Evolutionary conservation across 2,329 filamentous ascomycete species (phyloP), one percentile per base, ranked within the genome.

Genomic region (Rutstroemia sp.): DNA sequence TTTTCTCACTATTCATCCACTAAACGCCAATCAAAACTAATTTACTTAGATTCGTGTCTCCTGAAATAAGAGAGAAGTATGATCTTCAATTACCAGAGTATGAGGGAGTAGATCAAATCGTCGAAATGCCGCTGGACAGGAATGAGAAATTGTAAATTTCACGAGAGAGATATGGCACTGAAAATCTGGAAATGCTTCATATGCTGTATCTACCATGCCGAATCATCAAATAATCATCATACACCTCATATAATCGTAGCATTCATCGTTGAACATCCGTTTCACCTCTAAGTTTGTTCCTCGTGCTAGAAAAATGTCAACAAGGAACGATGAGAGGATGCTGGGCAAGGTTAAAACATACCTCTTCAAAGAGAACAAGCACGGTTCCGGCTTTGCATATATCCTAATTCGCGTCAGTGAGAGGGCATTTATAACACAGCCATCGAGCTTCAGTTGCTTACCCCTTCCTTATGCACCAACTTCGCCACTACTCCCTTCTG

Each of bases 101-200:
- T 72, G 77, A 87, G 64, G 94, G 92, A 0, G 74, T 94, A 63
- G 92, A 97, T 71, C 94, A 97, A 73, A 78, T 96, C 63, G 86
- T 92, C 54, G 94, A 99, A 72, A 78, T 95, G 44, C 73, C 72
- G 14, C 67, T 70, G 10, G 71, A 71, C 48, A 76, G 71, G 38
- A 72, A 78, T 61, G 84, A 79, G 17, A 21, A 44, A n/a, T 12
- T 34, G 30, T 34, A 34, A 34, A 3, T 3, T 12, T 34, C 30
- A 34, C 30, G 10, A 34, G 30, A 34, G 30, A 3, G 10, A 34
- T 4, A 4, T 34, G 30, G 30, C 30, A 34, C 2, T 12, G 30
- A 34, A 34, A 34, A 10, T 34, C 10, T 34, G 14, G 5, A 34
- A 34, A 34, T 34, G 30, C 9, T 2, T 34, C 30, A 12, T 0